Evolutionary conservation across 352 stramenopile species (phyloP).

Genomic region (Phytophthora cryptogea): DNA sequence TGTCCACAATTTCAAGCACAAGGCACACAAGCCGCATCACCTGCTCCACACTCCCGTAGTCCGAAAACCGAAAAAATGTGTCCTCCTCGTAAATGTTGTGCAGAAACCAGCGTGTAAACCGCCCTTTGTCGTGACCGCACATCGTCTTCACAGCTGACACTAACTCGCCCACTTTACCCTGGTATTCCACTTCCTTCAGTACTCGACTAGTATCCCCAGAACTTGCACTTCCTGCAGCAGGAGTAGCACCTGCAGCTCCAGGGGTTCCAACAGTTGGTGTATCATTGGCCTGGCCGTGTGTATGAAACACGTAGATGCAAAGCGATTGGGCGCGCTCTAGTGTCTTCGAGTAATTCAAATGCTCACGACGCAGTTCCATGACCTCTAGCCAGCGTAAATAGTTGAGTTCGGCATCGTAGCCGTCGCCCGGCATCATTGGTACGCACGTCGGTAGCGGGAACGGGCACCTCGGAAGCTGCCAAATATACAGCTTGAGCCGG

Average conservation of each 20-base stretch:
- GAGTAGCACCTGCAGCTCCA: slow-evolving; percentile 10
- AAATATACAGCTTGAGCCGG: slow-evolving; percentile 79
- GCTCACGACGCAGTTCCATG: slow-evolving; percentile 77
- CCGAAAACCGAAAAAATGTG: slow-evolving; percentile 83
- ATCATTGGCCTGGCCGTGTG: slow-evolving; percentile 72
- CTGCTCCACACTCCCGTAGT: slow-evolving; percentile 84
- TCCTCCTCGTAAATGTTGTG: slow-evolving; percentile 83
- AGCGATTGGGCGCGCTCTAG: slow-evolving; percentile 82
- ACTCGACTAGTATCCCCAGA: slow-evolving; percentile 56
- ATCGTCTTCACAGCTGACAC: slow-evolving; percentile 87
- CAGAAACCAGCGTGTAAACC: slow-evolving; percentile 82
- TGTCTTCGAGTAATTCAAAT: slow-evolving; percentile 76
- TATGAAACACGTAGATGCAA: slow-evolving; percentile 86
- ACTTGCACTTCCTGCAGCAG: slow-evolving; percentile 16
- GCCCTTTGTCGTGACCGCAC: slow-evolving; percentile 85
- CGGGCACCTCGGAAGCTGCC: slow-evolving; percentile 77
- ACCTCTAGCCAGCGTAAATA: slow-evolving; percentile 84
- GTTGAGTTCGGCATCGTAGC: slow-evolving; percentile 68
- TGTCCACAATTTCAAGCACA: slow-evolving; percentile 82
- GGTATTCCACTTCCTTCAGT: slow-evolving; percentile 81
- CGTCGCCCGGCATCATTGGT: slow-evolving; percentile 59
- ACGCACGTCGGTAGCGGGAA: slow-evolving; percentile 72
- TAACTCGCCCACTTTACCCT: slow-evolving; percentile 82
- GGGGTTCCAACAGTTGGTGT: slow-evolving; percentile 32
- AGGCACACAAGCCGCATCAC: slow-evolving; percentile 81